Evolutionary conservation across 1,139 yeast species (phyloP).

Genomic region (Wickerhamiella pararugosa): DNA sequence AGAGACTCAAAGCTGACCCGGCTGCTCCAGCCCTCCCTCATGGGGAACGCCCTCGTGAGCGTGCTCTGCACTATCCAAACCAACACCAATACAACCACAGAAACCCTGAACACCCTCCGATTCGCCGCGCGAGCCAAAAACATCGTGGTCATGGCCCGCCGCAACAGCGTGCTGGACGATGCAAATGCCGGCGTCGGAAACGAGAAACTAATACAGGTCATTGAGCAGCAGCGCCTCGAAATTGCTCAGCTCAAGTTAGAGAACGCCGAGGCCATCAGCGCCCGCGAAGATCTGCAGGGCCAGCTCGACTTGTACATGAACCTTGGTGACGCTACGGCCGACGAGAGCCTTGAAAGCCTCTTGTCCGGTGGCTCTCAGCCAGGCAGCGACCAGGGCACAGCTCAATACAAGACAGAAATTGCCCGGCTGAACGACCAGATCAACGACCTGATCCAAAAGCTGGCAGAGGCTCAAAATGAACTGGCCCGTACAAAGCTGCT

Average conservation of each 20-base stretch:
- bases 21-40: conserved; percentile 75
- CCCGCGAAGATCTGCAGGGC: conserved; percentile 15
- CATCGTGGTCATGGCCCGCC: conserved; percentile 52
- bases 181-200: conserved; percentile 9
- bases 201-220: conserved; percentile 22
- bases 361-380: conserved; percentile 15
- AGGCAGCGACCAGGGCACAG: conserved; percentile 38
- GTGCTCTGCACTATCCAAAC: conserved; percentile 75
- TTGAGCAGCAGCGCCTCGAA: conserved; percentile 29
- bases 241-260: conserved; percentile 36
- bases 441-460: conserved; percentile 19
- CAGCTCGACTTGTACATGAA: conserved; percentile 12
- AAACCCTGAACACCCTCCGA: conserved; percentile 72
- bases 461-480: conserved; percentile 11
- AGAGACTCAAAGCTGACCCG: conserved; percentile 86
- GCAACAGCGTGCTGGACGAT: conserved; percentile 25
- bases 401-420: conserved; percentile 39
- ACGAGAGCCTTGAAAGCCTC: conserved; percentile 7
- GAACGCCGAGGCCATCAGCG: conserved; percentile 4
- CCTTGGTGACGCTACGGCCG: conserved; percentile 10
- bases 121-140: conserved; percentile 93
- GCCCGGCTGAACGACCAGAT: conserved; percentile 47
- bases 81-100: conserved; percentile 48
- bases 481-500: conserved; percentile 9
- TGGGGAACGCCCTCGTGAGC: conserved; percentile 76